phyloP scores from a whole-genome alignment of 768 basidiomycete species.

The Leccinellum albellum region DNA sequence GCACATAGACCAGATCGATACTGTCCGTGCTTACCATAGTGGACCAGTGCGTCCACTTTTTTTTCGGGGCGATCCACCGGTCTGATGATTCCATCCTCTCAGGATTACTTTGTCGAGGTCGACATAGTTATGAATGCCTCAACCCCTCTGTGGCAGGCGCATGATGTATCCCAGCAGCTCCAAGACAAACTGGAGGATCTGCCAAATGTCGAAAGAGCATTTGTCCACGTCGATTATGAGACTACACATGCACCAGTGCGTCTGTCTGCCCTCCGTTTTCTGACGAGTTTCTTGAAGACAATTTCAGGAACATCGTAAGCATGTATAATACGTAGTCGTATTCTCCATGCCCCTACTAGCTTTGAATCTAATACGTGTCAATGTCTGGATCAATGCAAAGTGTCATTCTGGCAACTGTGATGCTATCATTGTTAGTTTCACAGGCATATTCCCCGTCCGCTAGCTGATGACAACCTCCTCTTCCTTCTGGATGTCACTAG shows the following conservation, averaged over 20 bases:
- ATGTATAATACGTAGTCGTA: constrained; percentile 5
- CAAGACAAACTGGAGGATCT: constrained; percentile 88
- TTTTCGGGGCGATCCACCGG: not conserved
- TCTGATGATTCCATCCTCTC: constrained; percentile 3
- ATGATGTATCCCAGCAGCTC: constrained; percentile 78
- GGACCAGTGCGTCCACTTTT: constrained; percentile 52
- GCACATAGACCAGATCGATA: constrained; percentile 84
- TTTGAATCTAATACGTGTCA: not conserved
- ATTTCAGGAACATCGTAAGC: constrained; percentile 45
- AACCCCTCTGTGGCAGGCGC: constrained; percentile 86
- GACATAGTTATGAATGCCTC: constrained; percentile 90
- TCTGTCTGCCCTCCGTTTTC: not conserved
- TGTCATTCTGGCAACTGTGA: too few species aligned
- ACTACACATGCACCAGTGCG: constrained; percentile 71
- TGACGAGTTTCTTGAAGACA: not conserved
- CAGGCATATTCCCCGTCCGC: too few species aligned
- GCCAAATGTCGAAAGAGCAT: constrained; percentile 88
- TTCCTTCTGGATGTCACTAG: too few species aligned
- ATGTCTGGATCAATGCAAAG: too few species aligned
- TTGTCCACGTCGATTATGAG: constrained; percentile 95
- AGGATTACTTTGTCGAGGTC: constrained; percentile 92
- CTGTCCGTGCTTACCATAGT: constrained; percentile 90
- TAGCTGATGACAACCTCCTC: too few species aligned
- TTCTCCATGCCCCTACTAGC: not conserved
- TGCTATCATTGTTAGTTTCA: too few species aligned